Evolutionary conservation across 495 filamentous ascomycete genomes (phyloP).

Genomic region (Filosporella fistucella): DNA sequence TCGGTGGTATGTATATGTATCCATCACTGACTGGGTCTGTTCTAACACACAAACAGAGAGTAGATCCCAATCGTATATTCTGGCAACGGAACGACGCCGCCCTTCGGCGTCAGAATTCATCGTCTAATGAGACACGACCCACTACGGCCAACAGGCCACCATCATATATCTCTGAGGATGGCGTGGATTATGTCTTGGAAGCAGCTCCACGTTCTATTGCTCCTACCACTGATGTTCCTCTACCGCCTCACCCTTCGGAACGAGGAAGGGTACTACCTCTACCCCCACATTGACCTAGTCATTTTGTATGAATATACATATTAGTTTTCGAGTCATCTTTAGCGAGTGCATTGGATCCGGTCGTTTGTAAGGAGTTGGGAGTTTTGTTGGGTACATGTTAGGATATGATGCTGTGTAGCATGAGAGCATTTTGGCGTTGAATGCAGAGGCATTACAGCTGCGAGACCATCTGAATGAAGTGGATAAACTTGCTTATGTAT

Average conservation of each 20-base stretch:
- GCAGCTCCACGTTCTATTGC: constrained; percentile 51
- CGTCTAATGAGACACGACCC: constrained; percentile 16
- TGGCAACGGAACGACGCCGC: constrained; percentile 57
- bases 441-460: too few relatives aligned
- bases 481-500: too few relatives aligned
- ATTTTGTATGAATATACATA: not conserved
- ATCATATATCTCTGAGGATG: constrained; percentile 68
- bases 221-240: constrained; percentile 34
- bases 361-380: constrained; percentile 15
- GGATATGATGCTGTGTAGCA: too few relatives aligned
- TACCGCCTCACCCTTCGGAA: constrained; percentile 43
- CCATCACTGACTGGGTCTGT: not conserved
- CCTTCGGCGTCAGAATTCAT: constrained; percentile 19
- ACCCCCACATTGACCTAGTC: too few relatives aligned
- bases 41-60: constrained; percentile 44
- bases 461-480: too few relatives aligned
- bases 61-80: constrained; percentile 74
- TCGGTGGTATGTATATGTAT: constrained; percentile 63
- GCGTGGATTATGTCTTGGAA: constrained; percentile 62
- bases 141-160: constrained; percentile 49
- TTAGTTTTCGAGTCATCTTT: constrained; percentile 8
- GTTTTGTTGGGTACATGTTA: too few relatives aligned
- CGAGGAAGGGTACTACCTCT: constrained; percentile 18
- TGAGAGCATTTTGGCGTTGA: too few relatives aligned
- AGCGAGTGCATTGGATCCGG: not conserved